Evolutionary conservation across 2,329 filamentous ascomycete species (phyloP), one percentile per base, ranked within the genome.

Genomic region (Proliferodiscus dingleyae): DNA sequence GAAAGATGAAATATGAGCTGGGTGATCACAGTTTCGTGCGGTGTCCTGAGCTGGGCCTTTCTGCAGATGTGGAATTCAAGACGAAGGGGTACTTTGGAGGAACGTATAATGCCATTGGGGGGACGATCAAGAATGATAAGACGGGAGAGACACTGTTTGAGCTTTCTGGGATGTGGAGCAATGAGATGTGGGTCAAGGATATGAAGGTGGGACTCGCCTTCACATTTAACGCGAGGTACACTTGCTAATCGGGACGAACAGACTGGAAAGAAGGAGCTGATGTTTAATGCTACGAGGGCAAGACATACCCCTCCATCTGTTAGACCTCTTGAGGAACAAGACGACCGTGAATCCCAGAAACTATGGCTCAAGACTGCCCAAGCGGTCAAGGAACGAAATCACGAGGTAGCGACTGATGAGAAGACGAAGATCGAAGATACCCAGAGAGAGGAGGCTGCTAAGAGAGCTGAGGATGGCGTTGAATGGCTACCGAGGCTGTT

Each of bases 1-100:
- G 93, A 38, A 97, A 96, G 67, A 97, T 98, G 93, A 97, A 96
- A 68, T 98, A 97, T 67, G 93, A 98, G 71, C 80, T 98, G 6
- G 93, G 91, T 53, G 91, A 97, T 65, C 90, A 95, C 70, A 95
- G 90, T 64, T 88, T 89, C 59, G 87, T 98, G 16, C 80, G 84
- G 55, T 97, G 93, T 65, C 89, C 91, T 0, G 91, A 97, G 65
- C 78, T 89, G 15, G 84, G 89, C 47, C 74, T 98, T 15, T 78
- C 82, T 21, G 91, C 89, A 49, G 91, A 98, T 64, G 82, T 98
- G 50, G 93, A 98, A 56, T 98, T 98, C 77, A 97, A 97, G 71
- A 94, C 89, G 42, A 97, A 97, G 68, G 93, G 93, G 4, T 98
- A 94, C 78, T 91, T 98, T 54, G 85, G 89, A 42, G 93, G 93